Base-by-base conservation (phyloP, 1,284 basidiomycete genomes). In the Violaceomyces palustris region DNA sequence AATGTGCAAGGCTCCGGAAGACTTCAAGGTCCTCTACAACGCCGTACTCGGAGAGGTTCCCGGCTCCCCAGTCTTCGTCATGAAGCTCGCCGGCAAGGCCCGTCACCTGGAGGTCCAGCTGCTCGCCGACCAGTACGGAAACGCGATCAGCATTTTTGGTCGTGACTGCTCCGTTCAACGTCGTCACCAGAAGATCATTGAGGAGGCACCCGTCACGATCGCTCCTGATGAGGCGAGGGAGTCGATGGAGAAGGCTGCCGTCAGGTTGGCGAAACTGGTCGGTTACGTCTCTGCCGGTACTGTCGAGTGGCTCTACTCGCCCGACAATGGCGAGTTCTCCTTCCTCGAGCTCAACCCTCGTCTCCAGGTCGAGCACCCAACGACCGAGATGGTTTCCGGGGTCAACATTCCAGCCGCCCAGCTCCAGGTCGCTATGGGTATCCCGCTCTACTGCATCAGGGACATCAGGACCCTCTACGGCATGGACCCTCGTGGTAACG, bases 151-250 rank as follows among this genome's bases (percentile, higher is more conserved):
- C 42, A 81, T 99, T 44, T 99, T 98, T 70, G 94, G 94, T 67
- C 92, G 94, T 74, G 94, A 98, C 75, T 99, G 94, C 75, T 98
- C 94, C 45, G 94, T 99, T 37, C 94, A 99, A 77, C 88, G 94
- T 67, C 88, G 94, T 59, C 94, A 99, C 77, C 94, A 99, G 76
- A 99, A 99, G 80, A 99, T 99, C 65, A 99, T 99, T 51, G 94
- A 99, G 77, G 94, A 99, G 76, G 94, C 94, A 8, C 94, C 94
- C 21, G 93, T 99, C 39, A 97, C 93, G 17, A 97, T 98, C 60
- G 94, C 94, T 30, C 59, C 64, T 27, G 62, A 68, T 34, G 15
- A 85, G 83, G 67, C 85, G 83, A 38, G 85, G 85, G 34, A 92
- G 82, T 79, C 91, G 75, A 98, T 98, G 94, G 94, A 98, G 74